Evolutionary conservation across 2,329 filamentous ascomycete genomes (phyloP), one percentile per base, ranked within the genome.

Genomic region (Xylariales sp.): DNA sequence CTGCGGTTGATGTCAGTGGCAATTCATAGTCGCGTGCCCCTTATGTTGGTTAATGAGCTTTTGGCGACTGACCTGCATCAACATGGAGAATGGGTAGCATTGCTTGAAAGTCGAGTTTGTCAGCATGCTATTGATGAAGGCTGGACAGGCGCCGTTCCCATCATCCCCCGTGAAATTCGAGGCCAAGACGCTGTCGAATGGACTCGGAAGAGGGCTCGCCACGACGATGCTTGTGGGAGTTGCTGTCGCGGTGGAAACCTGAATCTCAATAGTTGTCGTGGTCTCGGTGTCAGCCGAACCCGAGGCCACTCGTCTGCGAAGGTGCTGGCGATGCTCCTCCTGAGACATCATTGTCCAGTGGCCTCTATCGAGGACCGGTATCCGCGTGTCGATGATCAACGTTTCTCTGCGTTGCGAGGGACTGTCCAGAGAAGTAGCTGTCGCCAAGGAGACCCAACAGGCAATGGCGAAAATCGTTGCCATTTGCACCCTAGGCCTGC

Each of bases 31-130:
- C 9, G 15, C 32, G 32, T 9, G 22, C 20, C 34, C 15, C 25
- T 19, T 10, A n/a, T 38, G 38, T 31, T 10, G 25, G 14, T 38
- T 25, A 28, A 19, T 27, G 21, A 12, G 11, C 14, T 33, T 18
- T 8, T 19, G 27, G 18, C 22, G 8, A 57, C 76, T 57, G 66
- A 87, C 86, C 70, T 86, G 80, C 8, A 97, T 70, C 49, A 97
- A 76, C 53, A 95, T 72, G 1, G 90, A 95, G 43, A 96, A 71
- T 0, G 91, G 88, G 51, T 90, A 80, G 66, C 91, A 97, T 38
- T 74, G 61, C 51, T 78, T 75, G 52, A 93, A 88, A 3, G 77
- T 80, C 5, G 73, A 58, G 56, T 87, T 77, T 34, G 64, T 66
- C 38, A 93, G 72, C 53, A 95, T 80, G 3, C 61, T 61, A 38